Evolutionary conservation across 805 yeast genomes (phyloP), one percentile per base, ranked within the genome.

Genomic region (Saccharomycopsis guyanensis): DNA sequence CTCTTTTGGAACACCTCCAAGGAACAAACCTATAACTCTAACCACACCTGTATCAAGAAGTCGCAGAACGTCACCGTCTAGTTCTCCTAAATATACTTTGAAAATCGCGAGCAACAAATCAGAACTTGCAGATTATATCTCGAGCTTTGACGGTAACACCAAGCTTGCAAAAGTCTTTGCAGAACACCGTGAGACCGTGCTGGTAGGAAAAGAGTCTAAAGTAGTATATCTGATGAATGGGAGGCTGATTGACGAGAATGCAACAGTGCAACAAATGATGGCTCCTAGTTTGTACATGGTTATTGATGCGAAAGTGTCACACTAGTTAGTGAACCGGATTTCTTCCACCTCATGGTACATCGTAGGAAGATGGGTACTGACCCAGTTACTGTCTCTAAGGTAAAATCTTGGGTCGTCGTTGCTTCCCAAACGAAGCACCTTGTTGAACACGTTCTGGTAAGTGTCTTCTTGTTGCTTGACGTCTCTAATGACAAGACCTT

Each of bases 371-470:
- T 76, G 72, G 40, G 71, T 72, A 10, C 84, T 72, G 7, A 91
- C 88, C 97, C 97, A 91, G 59, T 84, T 79, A 24, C 82, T 73
- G 60, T 91, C 96, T 49, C 97, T 70, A 43, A 91, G 63, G 35
- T 74, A 75, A 56, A 74, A 77, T 57, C 80, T 78, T 58, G 73
- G 89, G 61, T 72, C 96, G 10, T 46, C 45, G 10, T 43, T 45
- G 18, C 37, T 43, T 5, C 49, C 36, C 16, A 36, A 23, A 25
- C 47, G 19, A 8, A 46, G 32, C 8, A 48, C 50, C 40, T 65
- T 66, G 15, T 62, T 57, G 43, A 68, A 58, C 7, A 81, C 69
- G 27, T 64, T 65, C 12, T 64, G 62, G 59, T 80, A 82, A 4
- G 66, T 64, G 20, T 68, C 76, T 58, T 83, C 85, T 55, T 78